Evolutionary conservation across 1,284 basidiomycete species (phyloP).

Genomic region (Ustilago loliicola): DNA sequence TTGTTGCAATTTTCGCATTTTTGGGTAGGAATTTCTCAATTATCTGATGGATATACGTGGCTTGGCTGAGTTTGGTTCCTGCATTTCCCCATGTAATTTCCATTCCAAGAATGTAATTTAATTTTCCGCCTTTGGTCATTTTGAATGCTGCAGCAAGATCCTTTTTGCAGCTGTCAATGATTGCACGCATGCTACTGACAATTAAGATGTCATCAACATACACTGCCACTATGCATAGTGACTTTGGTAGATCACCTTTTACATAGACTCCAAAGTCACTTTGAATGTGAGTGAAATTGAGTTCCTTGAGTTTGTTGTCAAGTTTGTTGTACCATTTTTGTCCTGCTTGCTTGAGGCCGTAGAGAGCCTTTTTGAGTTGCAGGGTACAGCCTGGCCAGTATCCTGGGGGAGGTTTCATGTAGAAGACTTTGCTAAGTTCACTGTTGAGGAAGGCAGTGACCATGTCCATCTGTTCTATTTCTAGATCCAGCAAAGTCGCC

Average conservation of each 20-base stretch:
- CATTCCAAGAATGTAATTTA: too few relatives aligned
- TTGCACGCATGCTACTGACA: neutral
- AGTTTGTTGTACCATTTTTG: neutral
- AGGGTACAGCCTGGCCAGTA: too few relatives aligned
- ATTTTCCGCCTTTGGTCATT: neutral
- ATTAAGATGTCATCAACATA: neutral
- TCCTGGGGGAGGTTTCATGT: neutral
- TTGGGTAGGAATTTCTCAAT: too few relatives aligned
- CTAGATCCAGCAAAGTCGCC: too few relatives aligned
- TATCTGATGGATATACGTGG: too few relatives aligned
- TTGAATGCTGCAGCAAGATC: neutral
- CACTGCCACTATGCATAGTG: neutral
- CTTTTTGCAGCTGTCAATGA: neutral
- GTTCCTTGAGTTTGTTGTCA: neutral
- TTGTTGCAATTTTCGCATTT: too few relatives aligned
- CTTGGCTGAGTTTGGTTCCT: too few relatives aligned
- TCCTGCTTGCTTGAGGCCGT: conserved; percentile 11
- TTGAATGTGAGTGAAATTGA: neutral
- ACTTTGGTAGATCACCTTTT: neutral
- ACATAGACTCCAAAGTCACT: neutral
- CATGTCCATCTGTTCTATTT: conserved; percentile 6
- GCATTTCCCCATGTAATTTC: too few relatives aligned
- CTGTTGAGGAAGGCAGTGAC: conserved; percentile 9
- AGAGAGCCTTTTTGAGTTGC: neutral
- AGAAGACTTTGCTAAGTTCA: neutral